Base-by-base conservation (phyloP, 495 filamentous ascomycete species). In the Penicillium dipodomyicola region DNA sequence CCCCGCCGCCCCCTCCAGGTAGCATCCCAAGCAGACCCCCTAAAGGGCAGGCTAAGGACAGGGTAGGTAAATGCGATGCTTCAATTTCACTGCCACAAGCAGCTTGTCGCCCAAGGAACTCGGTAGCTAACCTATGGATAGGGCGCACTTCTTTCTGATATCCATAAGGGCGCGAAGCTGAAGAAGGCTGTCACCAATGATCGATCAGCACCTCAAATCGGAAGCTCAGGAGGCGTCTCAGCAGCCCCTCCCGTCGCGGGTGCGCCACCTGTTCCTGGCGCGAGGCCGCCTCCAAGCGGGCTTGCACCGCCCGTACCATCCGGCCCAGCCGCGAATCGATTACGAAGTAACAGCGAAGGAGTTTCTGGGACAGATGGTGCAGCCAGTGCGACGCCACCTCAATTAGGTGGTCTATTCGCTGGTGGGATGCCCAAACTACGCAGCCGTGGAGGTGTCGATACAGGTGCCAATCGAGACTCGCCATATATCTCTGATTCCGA, bases 101-200 rank as follows among this genome's bases (percentile, higher is more conserved):
- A 33, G n/a, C 10, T 30, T 29, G 5, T 17, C 25, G 15, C 14
- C 4, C n/a, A 29, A n/a, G 9, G 30, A 50, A 25, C 9, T 15
- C 17, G 14, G 4, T 10, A 15, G 59, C 77, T 81, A 56, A 72
- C 77, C 39, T 53, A 43, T 42, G 41, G 17, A 44, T 66, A 97
- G 93, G 87, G 89, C 61, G 92, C 92, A 22, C 79, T 98, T n/a
- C 83, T 97, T 25, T 77, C 80, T 63, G 93, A 97, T 74, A 98
- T 98, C 60, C 76, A 78, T 48, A 96, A 96, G 77, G 94, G 95
- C 39, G 77, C 78, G 58, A 72, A 55, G 39, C 78, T 98, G 42
- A 96, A 88, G 77, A 96, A 96, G 75, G 75, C 91, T 11, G 88
- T 92, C 27, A 95, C 91, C 56, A 97, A 98, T 72, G 94, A 98